phyloP scores from a whole-genome alignment of 2,329 filamentous ascomycete genomes.

The Diplodia sapinea region DNA sequence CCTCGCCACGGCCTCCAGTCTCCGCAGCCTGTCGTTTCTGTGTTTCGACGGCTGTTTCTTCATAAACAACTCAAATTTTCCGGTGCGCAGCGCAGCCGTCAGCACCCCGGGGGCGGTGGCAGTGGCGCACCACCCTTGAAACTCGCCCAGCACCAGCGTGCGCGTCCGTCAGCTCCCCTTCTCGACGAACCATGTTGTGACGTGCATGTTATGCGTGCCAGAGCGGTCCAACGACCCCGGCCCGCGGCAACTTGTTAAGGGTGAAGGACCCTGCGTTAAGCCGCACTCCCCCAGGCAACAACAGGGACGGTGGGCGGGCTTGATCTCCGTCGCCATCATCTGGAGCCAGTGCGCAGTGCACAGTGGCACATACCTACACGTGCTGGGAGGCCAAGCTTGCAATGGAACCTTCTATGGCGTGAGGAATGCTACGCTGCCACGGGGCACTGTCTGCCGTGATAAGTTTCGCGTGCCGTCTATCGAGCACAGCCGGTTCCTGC shows the following conservation, averaged over 20 bases:
- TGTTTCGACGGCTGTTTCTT: slow-evolving; percentile 27
- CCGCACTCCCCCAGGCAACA: neutral
- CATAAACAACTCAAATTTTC: slow-evolving; percentile 25
- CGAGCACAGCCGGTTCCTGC: slow-evolving; percentile 26
- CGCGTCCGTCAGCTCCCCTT: slow-evolving; percentile 17
- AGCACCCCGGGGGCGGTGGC: neutral
- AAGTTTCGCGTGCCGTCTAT: slow-evolving; percentile 13
- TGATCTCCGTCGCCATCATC: neutral
- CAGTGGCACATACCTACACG: neutral
- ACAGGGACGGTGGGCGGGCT: neutral
- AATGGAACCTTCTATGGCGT: slow-evolving; percentile 11
- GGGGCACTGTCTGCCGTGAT: neutral
- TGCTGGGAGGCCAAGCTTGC: slow-evolving; percentile 3
- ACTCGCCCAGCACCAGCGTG: slow-evolving; percentile 10
- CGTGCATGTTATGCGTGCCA: slow-evolving; percentile 11
- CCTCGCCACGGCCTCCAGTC: slow-evolving; percentile 9
- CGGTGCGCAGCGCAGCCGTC: slow-evolving; percentile 15
- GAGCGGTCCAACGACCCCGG: slow-evolving; percentile 12
- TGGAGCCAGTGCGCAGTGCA: too few species aligned
- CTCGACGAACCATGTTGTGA: slow-evolving; percentile 1
- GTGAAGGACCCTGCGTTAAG: slow-evolving; percentile 1
- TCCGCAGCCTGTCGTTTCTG: slow-evolving; percentile 20
- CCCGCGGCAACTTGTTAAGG: slow-evolving; percentile 2
- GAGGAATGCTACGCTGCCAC: slow-evolving; percentile 11
- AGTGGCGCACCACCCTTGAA: slow-evolving; percentile 14